phyloP scores from a whole-genome alignment of 768 basidiomycete species.

The Mycena olivaceomarginata region DNA sequence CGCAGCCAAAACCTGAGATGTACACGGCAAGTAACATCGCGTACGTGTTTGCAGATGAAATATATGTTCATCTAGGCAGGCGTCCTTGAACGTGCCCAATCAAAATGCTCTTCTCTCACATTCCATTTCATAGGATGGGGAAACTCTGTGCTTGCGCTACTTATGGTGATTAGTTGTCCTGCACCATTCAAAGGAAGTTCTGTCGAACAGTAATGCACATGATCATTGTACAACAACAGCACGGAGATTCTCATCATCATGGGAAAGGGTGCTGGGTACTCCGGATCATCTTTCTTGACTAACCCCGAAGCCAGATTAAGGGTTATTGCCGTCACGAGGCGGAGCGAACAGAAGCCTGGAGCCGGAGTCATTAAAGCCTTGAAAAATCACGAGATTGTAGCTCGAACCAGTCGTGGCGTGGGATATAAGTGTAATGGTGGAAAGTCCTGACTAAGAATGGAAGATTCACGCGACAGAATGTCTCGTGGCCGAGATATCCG shows the following conservation, averaged over 20 bases:
- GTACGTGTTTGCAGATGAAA: conserved; percentile 72
- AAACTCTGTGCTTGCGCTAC: conserved; percentile 76
- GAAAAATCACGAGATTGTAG: background rate
- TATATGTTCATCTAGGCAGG: conserved; percentile 70
- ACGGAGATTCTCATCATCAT: too few relatives aligned
- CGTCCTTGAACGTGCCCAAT: conserved; percentile 17
- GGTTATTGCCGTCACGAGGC: background rate
- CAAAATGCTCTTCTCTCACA: conserved; percentile 7
- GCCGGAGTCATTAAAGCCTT: conserved; percentile 8
- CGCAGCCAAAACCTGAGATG: too few relatives aligned
- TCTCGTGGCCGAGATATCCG: conserved; percentile 4
- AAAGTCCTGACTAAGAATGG: conserved; percentile 9
- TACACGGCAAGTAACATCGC: too few relatives aligned
- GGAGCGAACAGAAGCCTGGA: background rate
- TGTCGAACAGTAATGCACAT: conserved; percentile 51
- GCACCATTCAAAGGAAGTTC: conserved; percentile 49
- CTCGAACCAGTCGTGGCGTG: conserved; percentile 7
- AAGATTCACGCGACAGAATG: conserved; percentile 1
- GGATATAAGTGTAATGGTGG: conserved; percentile 2
- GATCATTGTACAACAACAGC: background rate
- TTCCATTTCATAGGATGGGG: conserved; percentile 63
- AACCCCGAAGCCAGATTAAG: background rate
- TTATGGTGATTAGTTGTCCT: conserved; percentile 61
- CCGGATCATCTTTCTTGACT: background rate
- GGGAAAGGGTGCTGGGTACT: too few relatives aligned